Base-by-base conservation (phyloP, 2,329 filamentous ascomycete genomes). In the Neurospora sp. region DNA sequence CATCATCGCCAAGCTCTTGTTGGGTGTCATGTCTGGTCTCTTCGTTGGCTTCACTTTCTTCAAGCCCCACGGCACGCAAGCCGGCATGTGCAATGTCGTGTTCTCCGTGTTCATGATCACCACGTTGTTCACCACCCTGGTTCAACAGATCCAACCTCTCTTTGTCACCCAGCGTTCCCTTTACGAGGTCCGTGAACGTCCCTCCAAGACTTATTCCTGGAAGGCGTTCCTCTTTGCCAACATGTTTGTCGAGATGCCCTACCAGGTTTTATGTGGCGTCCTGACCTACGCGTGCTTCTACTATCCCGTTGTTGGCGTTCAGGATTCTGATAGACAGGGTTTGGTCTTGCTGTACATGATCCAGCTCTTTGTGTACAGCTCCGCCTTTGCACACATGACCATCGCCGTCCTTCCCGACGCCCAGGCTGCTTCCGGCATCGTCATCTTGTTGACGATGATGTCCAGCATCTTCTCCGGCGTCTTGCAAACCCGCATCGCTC, bases 31-130 rank as follows among this genome's bases (percentile, higher is more conserved):
- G 70, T 87, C 33, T 83, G 86, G 72, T 7, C 82, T 95, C 1
- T 94, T 94, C 77, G 90, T 93, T 71, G 91, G 91, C 0, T 91
- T 93, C 78, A 90, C 89, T 0, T 92, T 93, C 78, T 92, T 84
- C 80, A 67, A 82, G 3, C 77, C 81, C 5, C 70, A 86, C 7
- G 83, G 83, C 68, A 88, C 87, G 0, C 81, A 86, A 67, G 88
- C 90, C 28, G 91, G 91, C n/a, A 86, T 93, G 74, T 90, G 93
- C 76, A 91, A 91, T 76, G 87, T 91, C 68, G 84, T 93, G 77
- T 93, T 93, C 78, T 84, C 85, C 66, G 87, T 92, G 52, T 94
- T 94, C 80, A 90, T 93, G 87, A 79, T 93, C 68, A 38, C 36
- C 15, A 66, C 28, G 3, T 7, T 66, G 3, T 33, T 38, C 23